phyloP scores from a whole-genome alignment of 345 rosid genomes.

The Anastatica hierochuntica region DNA sequence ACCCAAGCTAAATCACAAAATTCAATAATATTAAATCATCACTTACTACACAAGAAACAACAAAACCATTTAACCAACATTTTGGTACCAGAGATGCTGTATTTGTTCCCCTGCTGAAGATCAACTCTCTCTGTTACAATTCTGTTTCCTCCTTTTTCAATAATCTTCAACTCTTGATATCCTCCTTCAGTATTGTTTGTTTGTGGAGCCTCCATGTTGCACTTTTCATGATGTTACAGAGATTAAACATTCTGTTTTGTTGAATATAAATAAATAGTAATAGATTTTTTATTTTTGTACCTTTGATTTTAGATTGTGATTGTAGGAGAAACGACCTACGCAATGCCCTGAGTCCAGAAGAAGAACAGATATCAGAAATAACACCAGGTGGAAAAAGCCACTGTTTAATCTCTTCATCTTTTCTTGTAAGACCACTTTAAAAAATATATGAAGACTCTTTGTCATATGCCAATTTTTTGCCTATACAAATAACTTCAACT shows the following conservation, averaged over 20 bases:
- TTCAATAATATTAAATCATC: not conserved
- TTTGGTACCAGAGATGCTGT: slow-evolving; percentile 42
- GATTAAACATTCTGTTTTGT: not conserved
- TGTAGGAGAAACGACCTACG: slow-evolving; percentile 27
- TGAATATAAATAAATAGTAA: not conserved
- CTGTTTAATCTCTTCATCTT: not conserved
- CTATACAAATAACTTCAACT: too few relatives aligned
- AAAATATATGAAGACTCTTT: not conserved
- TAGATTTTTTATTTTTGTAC: slow-evolving; percentile 13
- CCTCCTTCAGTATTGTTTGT: slow-evolving; percentile 31
- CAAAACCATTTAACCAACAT: not conserved
- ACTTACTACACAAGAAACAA: slow-evolving; percentile 3
- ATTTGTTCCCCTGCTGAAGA: slow-evolving; percentile 34
- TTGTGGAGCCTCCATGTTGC: slow-evolving; percentile 39
- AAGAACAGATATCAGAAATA: not conserved
- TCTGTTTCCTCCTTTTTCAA: slow-evolving; percentile 23
- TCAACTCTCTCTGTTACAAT: slow-evolving; percentile 30
- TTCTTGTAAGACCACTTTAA: not conserved
- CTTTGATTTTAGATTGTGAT: slow-evolving; percentile 43
- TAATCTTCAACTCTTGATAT: slow-evolving; percentile 29
- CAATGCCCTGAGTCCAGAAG: slow-evolving; percentile 19
- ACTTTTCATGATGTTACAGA: slow-evolving; percentile 29
- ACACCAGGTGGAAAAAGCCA: slow-evolving; percentile 3
- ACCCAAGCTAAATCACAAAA: slow-evolving; percentile 48
- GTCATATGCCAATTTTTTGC: not conserved